Evolutionary conservation across 2,329 filamentous ascomycete genomes (phyloP).

Genomic region (Coniochaeta pulveracea): DNA sequence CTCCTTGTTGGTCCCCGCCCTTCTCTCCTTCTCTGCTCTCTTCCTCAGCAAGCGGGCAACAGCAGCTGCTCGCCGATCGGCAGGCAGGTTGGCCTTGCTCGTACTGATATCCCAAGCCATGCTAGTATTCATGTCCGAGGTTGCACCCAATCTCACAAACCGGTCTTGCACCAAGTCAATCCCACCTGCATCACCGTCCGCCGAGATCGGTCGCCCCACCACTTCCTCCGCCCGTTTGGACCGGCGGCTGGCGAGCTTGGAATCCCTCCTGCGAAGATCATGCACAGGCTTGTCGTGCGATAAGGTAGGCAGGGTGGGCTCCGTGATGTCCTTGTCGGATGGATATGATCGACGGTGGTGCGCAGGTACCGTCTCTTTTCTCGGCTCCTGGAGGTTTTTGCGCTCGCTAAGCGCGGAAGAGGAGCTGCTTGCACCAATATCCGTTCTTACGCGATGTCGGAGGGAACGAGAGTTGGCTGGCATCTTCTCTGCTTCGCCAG

Average conservation of each 20-base stretch:
- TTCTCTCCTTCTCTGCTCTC: constrained; percentile 34
- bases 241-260: not conserved
- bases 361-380: not conserved
- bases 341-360: not conserved
- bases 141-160: constrained; percentile 32
- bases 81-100: constrained; percentile 32
- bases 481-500: constrained; percentile 7
- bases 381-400: constrained; percentile 13
- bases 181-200: constrained; percentile 18
- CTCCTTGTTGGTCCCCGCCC: constrained; percentile 33
- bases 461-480: constrained; percentile 12
- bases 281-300: not conserved
- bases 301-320: constrained; percentile 1
- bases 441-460: constrained; percentile 13
- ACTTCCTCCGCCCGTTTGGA: constrained; percentile 10
- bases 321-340: not conserved
- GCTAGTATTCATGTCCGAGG: constrained; percentile 20
- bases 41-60: constrained; percentile 42
- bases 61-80: constrained; percentile 40
- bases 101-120: constrained; percentile 23
- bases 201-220: constrained; percentile 15
- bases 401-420: constrained; percentile 12
- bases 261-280: constrained; percentile 7
- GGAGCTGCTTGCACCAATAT: constrained; percentile 9
- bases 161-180: constrained; percentile 34